These are phyloP conservation scores for Arabidopsis thaliana DNA, from an alignment of 345 rosid genomes.

Conservation along the genomic window TAIR10.1 NC_003075.7:11283501-11284000, in stretches of 20 bases:
- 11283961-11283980: background rate
- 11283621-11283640: slow-evolving; percentile 1
- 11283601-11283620: slow-evolving; percentile 30
- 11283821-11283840: background rate
- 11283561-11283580: slow-evolving; percentile 76
- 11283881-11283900: background rate
- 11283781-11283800: background rate
- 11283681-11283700: slow-evolving; percentile 5
- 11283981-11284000: background rate
- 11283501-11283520: slow-evolving; percentile 73
- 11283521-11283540: slow-evolving; percentile 82
- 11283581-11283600: slow-evolving; percentile 83
- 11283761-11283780: slow-evolving; percentile 13
- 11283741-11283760: background rate
- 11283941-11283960: background rate
- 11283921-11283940: background rate
- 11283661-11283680: slow-evolving; percentile 41
- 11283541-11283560: slow-evolving; percentile 87
- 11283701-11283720: slow-evolving; percentile 16
- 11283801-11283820: background rate
- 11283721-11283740: slow-evolving; percentile 38
- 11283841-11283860: background rate
- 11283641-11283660: slow-evolving; percentile 43
- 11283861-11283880: background rate
- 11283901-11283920: too few relatives aligned